Evolutionary conservation across 345 rosid species (phyloP).

Genomic region (Eucalyptus sp.): DNA sequence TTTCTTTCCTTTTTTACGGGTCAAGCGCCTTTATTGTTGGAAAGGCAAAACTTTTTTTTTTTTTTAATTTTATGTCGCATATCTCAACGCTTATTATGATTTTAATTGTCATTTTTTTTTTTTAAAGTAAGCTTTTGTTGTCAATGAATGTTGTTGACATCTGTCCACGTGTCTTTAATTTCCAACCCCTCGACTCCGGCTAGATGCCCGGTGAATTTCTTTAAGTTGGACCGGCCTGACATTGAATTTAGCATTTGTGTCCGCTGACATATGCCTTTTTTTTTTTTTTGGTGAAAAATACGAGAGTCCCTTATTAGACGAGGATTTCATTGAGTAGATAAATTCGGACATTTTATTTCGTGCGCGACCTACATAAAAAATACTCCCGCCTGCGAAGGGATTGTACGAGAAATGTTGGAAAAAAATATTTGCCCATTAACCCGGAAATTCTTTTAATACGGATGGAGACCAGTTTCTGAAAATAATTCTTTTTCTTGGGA

Average conservation of each 20-base stretch:
- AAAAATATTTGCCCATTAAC: background rate
- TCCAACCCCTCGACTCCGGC: background rate
- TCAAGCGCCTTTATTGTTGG: background rate
- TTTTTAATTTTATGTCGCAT: background rate
- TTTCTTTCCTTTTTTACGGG: background rate
- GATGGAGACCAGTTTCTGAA: background rate
- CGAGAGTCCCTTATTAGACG: background rate
- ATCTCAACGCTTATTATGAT: background rate
- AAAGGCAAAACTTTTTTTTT: background rate
- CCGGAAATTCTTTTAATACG: background rate
- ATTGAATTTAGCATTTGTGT: background rate
- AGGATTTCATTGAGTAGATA: background rate
- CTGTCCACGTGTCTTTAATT: background rate
- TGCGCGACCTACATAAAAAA: background rate
- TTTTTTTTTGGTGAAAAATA: background rate
- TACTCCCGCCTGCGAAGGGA: no score
- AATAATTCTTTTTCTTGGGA: background rate
- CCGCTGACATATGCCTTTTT: background rate
- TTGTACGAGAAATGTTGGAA: background rate
- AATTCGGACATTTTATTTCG: background rate
- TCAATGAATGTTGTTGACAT: background rate
- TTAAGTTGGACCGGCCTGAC: background rate
- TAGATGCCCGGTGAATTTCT: background rate
- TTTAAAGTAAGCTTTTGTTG: background rate
- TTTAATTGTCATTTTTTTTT: background rate